phyloP scores from a whole-genome alignment of 148 eudicot genomes.

The Limonium bicolor region DNA sequence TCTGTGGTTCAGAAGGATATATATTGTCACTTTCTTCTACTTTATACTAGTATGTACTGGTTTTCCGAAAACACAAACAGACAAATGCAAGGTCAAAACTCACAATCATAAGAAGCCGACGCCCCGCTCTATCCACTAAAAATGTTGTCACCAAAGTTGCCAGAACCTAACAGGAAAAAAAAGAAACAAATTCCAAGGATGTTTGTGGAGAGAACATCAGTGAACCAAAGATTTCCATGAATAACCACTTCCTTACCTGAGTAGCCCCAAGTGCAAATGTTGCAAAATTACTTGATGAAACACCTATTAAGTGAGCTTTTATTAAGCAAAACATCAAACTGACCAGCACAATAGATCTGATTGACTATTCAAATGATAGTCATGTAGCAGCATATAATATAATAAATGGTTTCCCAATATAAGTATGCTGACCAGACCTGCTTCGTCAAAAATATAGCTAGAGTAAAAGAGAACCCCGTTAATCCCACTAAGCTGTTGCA shows the following conservation, averaged over 20 bases:
- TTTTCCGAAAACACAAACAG: background rate
- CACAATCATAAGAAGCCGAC: constrained; percentile 70
- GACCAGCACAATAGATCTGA: too few species aligned
- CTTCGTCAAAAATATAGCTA: constrained; percentile 56
- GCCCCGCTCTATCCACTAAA: constrained; percentile 85
- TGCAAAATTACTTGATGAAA: constrained; percentile 56
- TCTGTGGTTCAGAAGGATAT: constrained; percentile 19
- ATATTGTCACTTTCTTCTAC: background rate
- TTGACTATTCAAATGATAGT: too few species aligned
- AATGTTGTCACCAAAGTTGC: constrained; percentile 68
- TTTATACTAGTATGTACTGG: background rate
- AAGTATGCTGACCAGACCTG: too few species aligned
- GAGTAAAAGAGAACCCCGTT: constrained; percentile 87
- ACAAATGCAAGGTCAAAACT: constrained; percentile 11
- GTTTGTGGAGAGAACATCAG: background rate
- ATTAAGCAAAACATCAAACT: too few species aligned
- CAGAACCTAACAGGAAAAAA: constrained; percentile 30
- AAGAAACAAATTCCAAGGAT: background rate
- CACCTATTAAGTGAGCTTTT: too few species aligned
- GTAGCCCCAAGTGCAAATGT: constrained; percentile 64
- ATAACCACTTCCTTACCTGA: constrained; percentile 30
- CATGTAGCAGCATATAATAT: too few species aligned
- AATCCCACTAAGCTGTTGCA: constrained; percentile 77
- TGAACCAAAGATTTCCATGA: background rate
- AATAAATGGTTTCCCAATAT: too few species aligned